Evolutionary conservation across 257 asterid species (phyloP), one percentile per base, ranked within the genome.

Genomic region (Euphrasia confusa): DNA sequence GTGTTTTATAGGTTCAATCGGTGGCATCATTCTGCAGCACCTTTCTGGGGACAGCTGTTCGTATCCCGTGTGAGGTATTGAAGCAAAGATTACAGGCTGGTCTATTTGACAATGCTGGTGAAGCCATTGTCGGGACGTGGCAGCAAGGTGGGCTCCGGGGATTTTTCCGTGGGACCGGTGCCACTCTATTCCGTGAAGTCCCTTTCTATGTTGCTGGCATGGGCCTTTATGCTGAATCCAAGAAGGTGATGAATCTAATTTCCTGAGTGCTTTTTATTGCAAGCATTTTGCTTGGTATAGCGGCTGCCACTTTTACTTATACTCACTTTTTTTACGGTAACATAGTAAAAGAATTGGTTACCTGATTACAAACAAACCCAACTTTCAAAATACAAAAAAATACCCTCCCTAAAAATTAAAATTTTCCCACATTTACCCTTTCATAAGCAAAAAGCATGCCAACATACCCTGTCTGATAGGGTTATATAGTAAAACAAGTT

Each of bases 71-170:
- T 60, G 98, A 91, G 77, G 98, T 91, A 65, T 69, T 91, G 77
- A 91, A 91, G 79, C 98, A 91, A 75, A 82, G 98, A 72, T 79
- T 76, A 64, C 98, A 91, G 65, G 98, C 98, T 74, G 98, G 96
- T 62, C 66, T 91, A 42, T 88, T 76, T 69, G 76, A 88, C 55
- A 86, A 86, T 70, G 95, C 88, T 12, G 96, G 96, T 30, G 83
- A 86, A 53, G 96, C 96, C 53, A 73, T 88, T 30, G 61, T 79
- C 32, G 96, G 94, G 56, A 91, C 98, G 10, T 91, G 95, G 90
- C 83, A 81, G 63, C 84, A 81, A 66, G 98, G 88, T 82, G 98
- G 98, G 50, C 79, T 82, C 14, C 75, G 71, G 69, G 98, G 96
- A 0, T 91, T 91, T 66, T 91, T 91, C 75, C 98, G 98, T 68